Conservation (phyloP, 306 rosid genomes). For the Oxytropis ochrocephala region DNA sequence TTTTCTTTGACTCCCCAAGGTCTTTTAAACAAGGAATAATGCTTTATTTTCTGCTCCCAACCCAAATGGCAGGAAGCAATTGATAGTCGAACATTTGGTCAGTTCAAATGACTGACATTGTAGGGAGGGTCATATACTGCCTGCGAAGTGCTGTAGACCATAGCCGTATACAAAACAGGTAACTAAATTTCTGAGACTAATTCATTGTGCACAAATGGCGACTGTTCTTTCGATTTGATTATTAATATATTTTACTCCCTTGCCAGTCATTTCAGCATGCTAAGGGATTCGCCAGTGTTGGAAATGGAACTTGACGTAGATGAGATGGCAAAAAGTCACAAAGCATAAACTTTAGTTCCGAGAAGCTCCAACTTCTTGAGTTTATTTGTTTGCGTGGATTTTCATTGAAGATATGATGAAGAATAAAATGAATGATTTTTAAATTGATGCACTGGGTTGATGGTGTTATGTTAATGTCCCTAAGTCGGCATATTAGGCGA, state of each 20-base stretch:
- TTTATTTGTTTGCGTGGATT: slow-evolving; percentile 27
- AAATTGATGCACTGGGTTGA: slow-evolving; percentile 18
- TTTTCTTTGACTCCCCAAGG: neutral
- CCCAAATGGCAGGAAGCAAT: slow-evolving; percentile 69
- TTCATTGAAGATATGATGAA: slow-evolving; percentile 25
- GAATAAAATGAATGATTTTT: slow-evolving; percentile 30
- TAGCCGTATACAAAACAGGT: slow-evolving; percentile 91
- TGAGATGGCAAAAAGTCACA: slow-evolving; percentile 84
- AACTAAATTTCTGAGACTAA: slow-evolving; percentile 20
- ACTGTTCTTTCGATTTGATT: neutral
- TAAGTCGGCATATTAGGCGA: neutral
- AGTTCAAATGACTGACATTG: slow-evolving; percentile 68
- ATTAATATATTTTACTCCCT: slow-evolving; percentile 23
- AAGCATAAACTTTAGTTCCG: slow-evolving; percentile 26
- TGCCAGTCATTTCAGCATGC: slow-evolving; percentile 63
- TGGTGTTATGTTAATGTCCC: slow-evolving; percentile 4
- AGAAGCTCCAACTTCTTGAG: slow-evolving; percentile 1
- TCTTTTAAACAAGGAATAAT: neutral
- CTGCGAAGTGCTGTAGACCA: slow-evolving; percentile 90
- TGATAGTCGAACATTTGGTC: slow-evolving; percentile 93
- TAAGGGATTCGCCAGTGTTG: slow-evolving; percentile 61
- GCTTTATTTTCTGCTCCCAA: slow-evolving; percentile 7
- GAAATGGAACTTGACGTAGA: slow-evolving; percentile 81
- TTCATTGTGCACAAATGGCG: neutral
- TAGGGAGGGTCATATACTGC: slow-evolving; percentile 92